phyloP scores from a whole-genome alignment of 352 stramenopile genomes.

The Phytophthora syringae region DNA sequence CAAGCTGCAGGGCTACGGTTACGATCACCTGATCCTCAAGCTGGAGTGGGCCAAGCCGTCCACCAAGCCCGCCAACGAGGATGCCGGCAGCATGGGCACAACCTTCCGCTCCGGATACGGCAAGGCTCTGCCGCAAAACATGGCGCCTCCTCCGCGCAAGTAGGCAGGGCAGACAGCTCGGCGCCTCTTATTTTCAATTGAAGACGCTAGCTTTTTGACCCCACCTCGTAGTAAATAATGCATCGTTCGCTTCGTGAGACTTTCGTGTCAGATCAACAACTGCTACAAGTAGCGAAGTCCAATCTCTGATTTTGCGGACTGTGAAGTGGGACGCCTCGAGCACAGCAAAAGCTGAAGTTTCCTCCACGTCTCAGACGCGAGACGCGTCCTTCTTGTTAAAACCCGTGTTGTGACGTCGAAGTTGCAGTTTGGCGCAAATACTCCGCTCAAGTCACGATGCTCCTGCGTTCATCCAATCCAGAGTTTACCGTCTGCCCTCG shows the following conservation, averaged over 20 bases:
- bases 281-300: too few relatives aligned
- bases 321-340: too few relatives aligned
- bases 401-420: neutral
- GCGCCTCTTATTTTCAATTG: neutral
- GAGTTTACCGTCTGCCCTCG: too few relatives aligned
- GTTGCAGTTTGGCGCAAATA: conserved; percentile 21
- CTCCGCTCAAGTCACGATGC: conserved; percentile 17
- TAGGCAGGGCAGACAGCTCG: conserved; percentile 38
- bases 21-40: conserved; percentile 99
- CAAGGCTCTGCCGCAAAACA: conserved; percentile 88
- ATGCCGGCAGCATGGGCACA: conserved; percentile 84
- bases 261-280: too few relatives aligned
- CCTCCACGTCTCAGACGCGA: conserved; percentile 19
- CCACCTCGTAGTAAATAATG: conserved; percentile 17
- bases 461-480: conserved; percentile 21
- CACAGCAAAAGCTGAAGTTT: too few relatives aligned
- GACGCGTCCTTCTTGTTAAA: conserved; percentile 12
- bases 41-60: conserved; percentile 99
- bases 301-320: too few relatives aligned
- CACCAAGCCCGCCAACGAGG: conserved; percentile 80
- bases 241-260: neutral
- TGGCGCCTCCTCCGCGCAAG: conserved; percentile 81
- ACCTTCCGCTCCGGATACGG: conserved; percentile 91
- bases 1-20: conserved; percentile 97
- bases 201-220: conserved; percentile 9